Evolutionary conservation across 2,329 filamentous ascomycete species (phyloP).

Genomic region (Metarhizium album): DNA sequence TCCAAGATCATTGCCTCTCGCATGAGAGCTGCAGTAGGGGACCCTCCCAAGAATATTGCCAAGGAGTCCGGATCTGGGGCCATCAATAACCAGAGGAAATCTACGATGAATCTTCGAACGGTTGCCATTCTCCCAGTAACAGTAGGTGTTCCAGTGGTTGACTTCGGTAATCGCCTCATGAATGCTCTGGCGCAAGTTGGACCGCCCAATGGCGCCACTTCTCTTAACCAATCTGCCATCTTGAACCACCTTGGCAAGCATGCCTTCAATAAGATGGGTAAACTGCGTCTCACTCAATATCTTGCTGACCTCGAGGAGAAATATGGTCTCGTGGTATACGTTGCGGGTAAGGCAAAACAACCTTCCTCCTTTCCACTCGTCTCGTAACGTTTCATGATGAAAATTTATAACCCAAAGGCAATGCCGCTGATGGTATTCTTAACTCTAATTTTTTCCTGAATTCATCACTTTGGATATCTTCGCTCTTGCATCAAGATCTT

Average conservation of each 20-base stretch:
- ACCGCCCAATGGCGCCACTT: slow-evolving; percentile 78
- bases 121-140: slow-evolving; percentile 88
- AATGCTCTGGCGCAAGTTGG: slow-evolving; percentile 84
- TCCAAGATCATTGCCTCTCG: slow-evolving; percentile 96
- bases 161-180: slow-evolving; percentile 84
- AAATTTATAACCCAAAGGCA: slow-evolving; percentile 38
- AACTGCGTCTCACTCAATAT: slow-evolving; percentile 90
- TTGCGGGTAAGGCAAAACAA: slow-evolving; percentile 53
- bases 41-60: slow-evolving; percentile 56
- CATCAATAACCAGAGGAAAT: slow-evolving; percentile 52
- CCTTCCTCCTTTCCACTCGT: background rate
- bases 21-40: slow-evolving; percentile 82
- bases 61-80: slow-evolving; percentile 53
- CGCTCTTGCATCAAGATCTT: background rate
- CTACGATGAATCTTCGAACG: slow-evolving; percentile 83
- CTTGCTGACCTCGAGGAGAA: slow-evolving; percentile 95
- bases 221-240: slow-evolving; percentile 86
- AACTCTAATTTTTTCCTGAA: slow-evolving; percentile 63
- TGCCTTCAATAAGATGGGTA: slow-evolving; percentile 95
- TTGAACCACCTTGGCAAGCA: slow-evolving; percentile 90
- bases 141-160: slow-evolving; percentile 81
- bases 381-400: slow-evolving; percentile 34
- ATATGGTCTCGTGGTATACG: slow-evolving; percentile 88
- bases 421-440: slow-evolving; percentile 43
- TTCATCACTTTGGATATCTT: slow-evolving; percentile 5